A percentile compares a stretch with the other conserved stretches of the same genome.
These are phyloP conservation scores for Excoecaria agallocha DNA, from an alignment of 345 rosid species.

Conservation along the genomic window DNA sequence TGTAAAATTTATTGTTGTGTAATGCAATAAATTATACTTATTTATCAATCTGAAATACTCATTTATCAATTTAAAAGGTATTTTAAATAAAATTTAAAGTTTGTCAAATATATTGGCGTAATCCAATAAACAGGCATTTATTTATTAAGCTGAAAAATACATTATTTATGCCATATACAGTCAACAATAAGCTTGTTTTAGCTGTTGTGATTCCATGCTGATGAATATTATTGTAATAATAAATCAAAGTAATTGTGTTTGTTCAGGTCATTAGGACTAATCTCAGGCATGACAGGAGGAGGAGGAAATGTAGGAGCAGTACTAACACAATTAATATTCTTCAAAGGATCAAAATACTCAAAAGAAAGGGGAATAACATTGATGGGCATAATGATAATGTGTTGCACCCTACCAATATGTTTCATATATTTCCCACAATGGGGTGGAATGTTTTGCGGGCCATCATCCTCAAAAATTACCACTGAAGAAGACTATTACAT, in stretches of 20 bases:
- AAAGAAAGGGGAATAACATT: conserved; percentile 71
- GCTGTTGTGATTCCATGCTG: background rate
- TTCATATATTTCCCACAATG: conserved; percentile 82
- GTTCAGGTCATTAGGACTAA: conserved; percentile 70
- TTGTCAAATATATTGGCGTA: too few species aligned
- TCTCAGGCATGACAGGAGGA: conserved; percentile 88
- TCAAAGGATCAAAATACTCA: conserved; percentile 73
- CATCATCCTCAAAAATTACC: conserved; percentile 37
- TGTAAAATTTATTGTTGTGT: too few species aligned
- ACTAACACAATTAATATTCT: conserved; percentile 75
- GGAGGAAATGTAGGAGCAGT: conserved; percentile 92
- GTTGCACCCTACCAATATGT: conserved; percentile 55
- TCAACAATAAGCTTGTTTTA: too few species aligned
- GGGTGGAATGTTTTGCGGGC: conserved; percentile 93
- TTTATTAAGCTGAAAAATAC: too few species aligned
- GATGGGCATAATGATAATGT: conserved; percentile 78
- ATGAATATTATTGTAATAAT: too few species aligned
- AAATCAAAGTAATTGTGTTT: background rate
- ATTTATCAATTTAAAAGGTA: too few species aligned
- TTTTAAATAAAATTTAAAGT: too few species aligned
- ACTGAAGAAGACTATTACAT: conserved; percentile 78
- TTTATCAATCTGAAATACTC: too few species aligned
- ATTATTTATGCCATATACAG: too few species aligned
- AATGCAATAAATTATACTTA: too few species aligned
- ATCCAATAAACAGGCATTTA: too few species aligned